These are phyloP conservation scores for Raphanus sativus DNA, from an alignment of 345 rosid species.

Conservation along the genomic window DNA sequence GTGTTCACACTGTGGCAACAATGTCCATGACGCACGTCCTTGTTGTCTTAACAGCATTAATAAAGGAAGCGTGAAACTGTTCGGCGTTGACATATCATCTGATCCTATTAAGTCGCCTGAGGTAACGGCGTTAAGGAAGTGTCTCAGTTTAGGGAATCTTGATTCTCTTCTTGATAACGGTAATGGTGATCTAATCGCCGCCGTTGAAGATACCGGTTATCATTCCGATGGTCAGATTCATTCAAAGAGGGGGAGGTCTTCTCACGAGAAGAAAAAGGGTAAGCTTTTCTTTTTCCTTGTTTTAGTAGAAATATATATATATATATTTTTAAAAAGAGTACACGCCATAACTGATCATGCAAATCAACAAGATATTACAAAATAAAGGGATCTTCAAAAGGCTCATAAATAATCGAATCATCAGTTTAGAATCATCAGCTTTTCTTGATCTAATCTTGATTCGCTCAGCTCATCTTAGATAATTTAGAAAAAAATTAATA, in stretches of 20 bases:
- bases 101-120: neutral
- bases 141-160: neutral
- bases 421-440: too few relatives aligned
- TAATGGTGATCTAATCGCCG: neutral
- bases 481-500: neutral
- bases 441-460: too few relatives aligned
- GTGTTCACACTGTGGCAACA: neutral
- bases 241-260: neutral
- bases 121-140: neutral
- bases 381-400: too few relatives aligned
- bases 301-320: too few relatives aligned
- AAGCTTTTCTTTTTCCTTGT: neutral
- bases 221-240: neutral
- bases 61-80: neutral
- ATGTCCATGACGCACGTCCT: neutral
- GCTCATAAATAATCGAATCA: too few relatives aligned
- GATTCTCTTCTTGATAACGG: neutral
- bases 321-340: too few relatives aligned
- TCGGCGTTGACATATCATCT: neutral
- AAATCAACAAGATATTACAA: too few relatives aligned
- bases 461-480: too few relatives aligned
- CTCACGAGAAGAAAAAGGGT: neutral
- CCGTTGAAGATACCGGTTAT: neutral
- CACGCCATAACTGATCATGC: too few relatives aligned
- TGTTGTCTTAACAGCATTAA: neutral